Evolutionary conservation across 164 flowering plant genomes (phyloP).

Genomic region (Magnolia changhungtana): DNA sequence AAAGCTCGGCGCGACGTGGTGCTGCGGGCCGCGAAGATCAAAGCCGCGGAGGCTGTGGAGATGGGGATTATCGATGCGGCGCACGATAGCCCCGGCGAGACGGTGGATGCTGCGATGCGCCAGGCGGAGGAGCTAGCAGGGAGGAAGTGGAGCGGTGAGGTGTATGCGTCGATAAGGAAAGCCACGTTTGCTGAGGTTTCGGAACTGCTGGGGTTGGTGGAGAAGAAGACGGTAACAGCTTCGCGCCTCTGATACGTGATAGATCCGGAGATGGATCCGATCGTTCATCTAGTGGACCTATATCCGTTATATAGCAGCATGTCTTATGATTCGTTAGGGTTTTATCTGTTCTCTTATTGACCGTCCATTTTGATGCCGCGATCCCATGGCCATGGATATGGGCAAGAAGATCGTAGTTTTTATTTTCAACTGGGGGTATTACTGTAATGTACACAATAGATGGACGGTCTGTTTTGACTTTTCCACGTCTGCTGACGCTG

Average conservation of each 20-base stretch:
- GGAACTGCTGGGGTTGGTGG: conserved; percentile 23
- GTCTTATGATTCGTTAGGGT: background rate
- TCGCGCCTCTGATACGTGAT: conserved; percentile 12
- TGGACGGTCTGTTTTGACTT: no score
- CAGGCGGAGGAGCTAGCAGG: conserved; percentile 47
- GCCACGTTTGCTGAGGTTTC: conserved; percentile 31
- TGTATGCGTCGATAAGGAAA: conserved; percentile 49
- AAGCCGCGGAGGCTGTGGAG: conserved; percentile 43
- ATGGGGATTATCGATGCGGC: conserved; percentile 54
- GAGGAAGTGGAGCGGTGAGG: conserved; percentile 61
- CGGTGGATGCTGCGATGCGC: conserved; percentile 46
- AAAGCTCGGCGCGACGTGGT: conserved; percentile 36
- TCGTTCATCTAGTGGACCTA: background rate
- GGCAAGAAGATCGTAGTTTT: no score
- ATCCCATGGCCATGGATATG: no score
- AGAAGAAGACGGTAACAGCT: conserved; percentile 9
- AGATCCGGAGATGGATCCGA: background rate
- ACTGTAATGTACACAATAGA: no score
- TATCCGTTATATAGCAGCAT: background rate
- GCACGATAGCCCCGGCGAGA: conserved; percentile 45
- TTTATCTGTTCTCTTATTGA: no score
- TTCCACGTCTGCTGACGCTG: no score
- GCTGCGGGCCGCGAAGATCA: conserved; percentile 48
- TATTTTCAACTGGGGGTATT: no score
- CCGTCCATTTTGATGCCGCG: no score